These are phyloP conservation scores for Globisporangium paroecandrum DNA, from an alignment of 352 stramenopile genomes.

Conservation along the genomic window DNA sequence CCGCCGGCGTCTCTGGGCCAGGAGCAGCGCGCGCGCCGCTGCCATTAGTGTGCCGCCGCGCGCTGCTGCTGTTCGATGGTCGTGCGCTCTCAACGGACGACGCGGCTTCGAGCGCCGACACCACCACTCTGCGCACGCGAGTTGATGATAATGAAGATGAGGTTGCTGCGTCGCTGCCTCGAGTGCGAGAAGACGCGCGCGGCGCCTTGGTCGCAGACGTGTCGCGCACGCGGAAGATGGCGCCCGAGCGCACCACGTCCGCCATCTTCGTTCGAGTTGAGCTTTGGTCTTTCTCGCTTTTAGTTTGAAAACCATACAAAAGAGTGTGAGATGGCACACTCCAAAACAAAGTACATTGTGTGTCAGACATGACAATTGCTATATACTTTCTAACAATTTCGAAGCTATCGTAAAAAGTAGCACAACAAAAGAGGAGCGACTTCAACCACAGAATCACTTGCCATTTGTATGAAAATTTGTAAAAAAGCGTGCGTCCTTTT, in stretches of 20 bases:
- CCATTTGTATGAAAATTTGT: too few species aligned
- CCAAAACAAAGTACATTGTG: neutral
- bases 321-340: neutral
- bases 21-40: neutral
- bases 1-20: slow-evolving; percentile 6
- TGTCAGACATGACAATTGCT: too few species aligned
- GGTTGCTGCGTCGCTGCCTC: neutral
- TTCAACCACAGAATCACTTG: too few species aligned
- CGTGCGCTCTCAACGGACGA: slow-evolving; percentile 4
- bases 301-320: neutral
- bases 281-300: neutral
- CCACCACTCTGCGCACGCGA: slow-evolving; percentile 1
- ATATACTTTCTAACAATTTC: too few species aligned
- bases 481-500: too few species aligned
- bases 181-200: neutral
- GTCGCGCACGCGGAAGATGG: slow-evolving; percentile 30
- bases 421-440: too few species aligned
- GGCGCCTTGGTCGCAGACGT: slow-evolving; percentile 7
- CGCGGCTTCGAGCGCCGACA: slow-evolving; percentile 16
- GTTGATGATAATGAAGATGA: neutral
- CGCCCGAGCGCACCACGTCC: slow-evolving; percentile 27
- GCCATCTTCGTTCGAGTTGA: slow-evolving; percentile 18
- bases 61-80: neutral
- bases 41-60: neutral
- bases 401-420: too few species aligned